These are phyloP conservation scores for Actinomucor elegans DNA, from an alignment of 371 early-diverging fungal genomes.

Conservation along the genomic window DNA sequence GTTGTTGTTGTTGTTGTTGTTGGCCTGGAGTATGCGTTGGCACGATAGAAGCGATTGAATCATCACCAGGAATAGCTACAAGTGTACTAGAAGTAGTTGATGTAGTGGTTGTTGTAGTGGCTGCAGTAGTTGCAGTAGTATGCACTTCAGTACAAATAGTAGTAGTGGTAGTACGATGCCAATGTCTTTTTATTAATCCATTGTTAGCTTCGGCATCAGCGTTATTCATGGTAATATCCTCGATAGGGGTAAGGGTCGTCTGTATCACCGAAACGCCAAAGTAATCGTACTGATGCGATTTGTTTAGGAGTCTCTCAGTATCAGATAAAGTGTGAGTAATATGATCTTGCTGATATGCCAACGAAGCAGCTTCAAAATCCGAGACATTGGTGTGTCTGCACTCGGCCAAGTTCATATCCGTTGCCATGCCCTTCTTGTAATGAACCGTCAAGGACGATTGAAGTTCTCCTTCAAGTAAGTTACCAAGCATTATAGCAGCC, in stretches of 20 bases:
- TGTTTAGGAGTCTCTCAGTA: conserved; percentile 1
- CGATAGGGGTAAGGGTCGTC: conserved; percentile 2
- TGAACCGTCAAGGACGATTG: conserved; percentile 11
- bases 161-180: neutral
- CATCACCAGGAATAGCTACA: neutral
- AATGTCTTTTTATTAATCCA: conserved; percentile 1
- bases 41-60: neutral
- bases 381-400: conserved; percentile 2
- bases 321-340: conserved; percentile 13
- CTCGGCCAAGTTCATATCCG: neutral
- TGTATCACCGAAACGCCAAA: neutral
- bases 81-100: neutral
- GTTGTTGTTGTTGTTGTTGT: neutral
- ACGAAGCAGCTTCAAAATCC: conserved; percentile 8
- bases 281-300: too few relatives aligned
- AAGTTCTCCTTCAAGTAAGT: conserved; percentile 9
- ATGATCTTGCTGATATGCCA: conserved; percentile 1
- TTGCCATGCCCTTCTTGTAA: neutral
- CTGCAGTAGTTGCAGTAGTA: too few relatives aligned
- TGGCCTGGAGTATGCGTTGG: neutral
- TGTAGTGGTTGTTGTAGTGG: neutral
- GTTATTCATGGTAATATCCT: conserved; percentile 3
- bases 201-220: too few relatives aligned
- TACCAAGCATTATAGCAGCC: conserved; percentile 7
- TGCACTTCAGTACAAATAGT: too few relatives aligned